These are phyloP conservation scores for Antitrichia curtipendula DNA, from an alignment of 225 moss, liverwort and hornwort genomes.

Conservation along the genomic window DNA sequence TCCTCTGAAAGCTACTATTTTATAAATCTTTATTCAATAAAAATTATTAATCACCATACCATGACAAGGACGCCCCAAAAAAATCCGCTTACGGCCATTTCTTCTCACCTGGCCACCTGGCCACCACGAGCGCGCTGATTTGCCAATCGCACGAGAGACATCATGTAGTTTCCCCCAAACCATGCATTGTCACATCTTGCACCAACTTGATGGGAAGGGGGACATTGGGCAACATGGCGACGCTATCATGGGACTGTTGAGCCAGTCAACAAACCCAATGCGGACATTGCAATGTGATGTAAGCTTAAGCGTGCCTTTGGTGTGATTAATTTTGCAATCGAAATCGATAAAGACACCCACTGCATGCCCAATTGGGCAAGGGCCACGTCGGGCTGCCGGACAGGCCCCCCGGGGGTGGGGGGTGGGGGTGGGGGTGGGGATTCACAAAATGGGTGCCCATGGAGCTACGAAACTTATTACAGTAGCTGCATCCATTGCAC, in stretches of 20 bases:
- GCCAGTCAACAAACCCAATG: background rate
- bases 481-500: background rate
- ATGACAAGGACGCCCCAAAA: too few species aligned
- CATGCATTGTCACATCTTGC: background rate
- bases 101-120: background rate
- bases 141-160: background rate
- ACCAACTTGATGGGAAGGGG: background rate
- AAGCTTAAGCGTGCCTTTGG: background rate
- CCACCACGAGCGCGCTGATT: background rate
- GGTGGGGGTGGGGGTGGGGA: too few species aligned
- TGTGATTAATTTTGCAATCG: background rate
- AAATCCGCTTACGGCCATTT: background rate
- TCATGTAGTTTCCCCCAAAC: background rate
- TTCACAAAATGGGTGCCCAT: background rate
- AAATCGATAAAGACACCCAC: background rate
- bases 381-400: background rate
- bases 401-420: accelerated
- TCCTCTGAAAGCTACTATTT: background rate
- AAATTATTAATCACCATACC: too few species aligned
- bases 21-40: background rate
- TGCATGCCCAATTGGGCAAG: background rate
- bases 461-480: background rate
- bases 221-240: background rate
- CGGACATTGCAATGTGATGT: background rate
- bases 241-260: background rate